phyloP scores from a whole-genome alignment of 2,329 filamentous ascomycete species.

The Epichloe aotearoae region DNA sequence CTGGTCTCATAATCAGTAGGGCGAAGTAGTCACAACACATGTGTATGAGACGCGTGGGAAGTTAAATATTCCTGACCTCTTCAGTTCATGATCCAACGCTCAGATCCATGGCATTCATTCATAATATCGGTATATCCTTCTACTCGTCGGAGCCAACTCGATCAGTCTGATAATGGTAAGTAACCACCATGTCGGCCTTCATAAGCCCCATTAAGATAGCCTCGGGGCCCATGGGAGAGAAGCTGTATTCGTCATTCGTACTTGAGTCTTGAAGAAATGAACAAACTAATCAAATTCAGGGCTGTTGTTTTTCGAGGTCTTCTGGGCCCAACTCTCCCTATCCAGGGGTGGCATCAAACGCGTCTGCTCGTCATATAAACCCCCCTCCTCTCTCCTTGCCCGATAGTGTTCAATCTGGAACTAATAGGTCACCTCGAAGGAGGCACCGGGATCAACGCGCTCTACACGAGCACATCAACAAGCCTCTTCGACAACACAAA shows the following conservation, averaged over 20 bases:
- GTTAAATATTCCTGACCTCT: too few species aligned
- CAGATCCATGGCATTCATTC: too few species aligned
- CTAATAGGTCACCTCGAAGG: slow-evolving; percentile 13
- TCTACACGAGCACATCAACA: slow-evolving; percentile 54
- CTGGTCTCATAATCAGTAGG: too few species aligned
- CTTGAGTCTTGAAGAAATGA: neutral
- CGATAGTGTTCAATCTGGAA: slow-evolving; percentile 14
- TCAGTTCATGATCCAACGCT: too few species aligned
- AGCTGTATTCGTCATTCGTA: neutral
- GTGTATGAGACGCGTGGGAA: too few species aligned
- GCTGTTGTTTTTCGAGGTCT: slow-evolving; percentile 44
- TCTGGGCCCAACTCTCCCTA: slow-evolving; percentile 41
- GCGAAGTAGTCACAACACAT: too few species aligned
- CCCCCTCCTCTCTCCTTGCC: slow-evolving; percentile 21
- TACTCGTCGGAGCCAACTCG: neutral
- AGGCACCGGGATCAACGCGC: slow-evolving; percentile 26
- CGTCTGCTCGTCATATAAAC: slow-evolving; percentile 42
- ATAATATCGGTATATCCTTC: too few species aligned
- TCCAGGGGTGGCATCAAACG: slow-evolving; percentile 33
- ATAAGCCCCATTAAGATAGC: neutral
- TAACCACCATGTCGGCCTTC: neutral
- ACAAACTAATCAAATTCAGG: slow-evolving; percentile 23
- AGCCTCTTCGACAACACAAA: slow-evolving; percentile 49
- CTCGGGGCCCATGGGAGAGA: neutral
- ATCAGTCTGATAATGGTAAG: neutral